A percentile compares a stretch with the other conserved stretches of the same genome.
Evolutionary conservation across 2,329 filamentous ascomycete genomes (phyloP).

Genomic region (Xylaria sp.): DNA sequence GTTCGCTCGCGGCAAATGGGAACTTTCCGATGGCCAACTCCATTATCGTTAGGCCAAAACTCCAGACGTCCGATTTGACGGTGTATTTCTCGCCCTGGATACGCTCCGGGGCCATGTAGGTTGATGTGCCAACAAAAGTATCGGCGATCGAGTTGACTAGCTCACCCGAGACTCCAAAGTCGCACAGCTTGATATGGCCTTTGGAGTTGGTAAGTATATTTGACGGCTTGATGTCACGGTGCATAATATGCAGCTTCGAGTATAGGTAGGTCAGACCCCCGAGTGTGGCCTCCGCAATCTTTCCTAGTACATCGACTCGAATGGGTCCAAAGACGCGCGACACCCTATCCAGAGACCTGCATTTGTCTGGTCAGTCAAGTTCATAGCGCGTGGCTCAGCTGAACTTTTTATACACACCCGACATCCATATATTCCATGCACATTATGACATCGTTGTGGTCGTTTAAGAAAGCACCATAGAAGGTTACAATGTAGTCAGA

Average conservation of each 20-base stretch:
- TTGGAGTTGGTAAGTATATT: conserved; percentile 97
- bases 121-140: conserved; percentile 97
- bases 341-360: conserved; percentile 89
- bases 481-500: conserved; percentile 98
- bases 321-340: conserved; percentile 95
- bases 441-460: conserved; percentile 97
- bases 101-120: conserved; percentile 98
- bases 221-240: conserved; percentile 97
- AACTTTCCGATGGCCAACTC: conserved; percentile 98
- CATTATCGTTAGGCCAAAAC: conserved; percentile 95
- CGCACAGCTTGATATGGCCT: conserved; percentile 95
- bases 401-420: conserved; percentile 73
- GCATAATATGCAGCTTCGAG: conserved; percentile 96
- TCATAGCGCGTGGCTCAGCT: conserved; percentile 11
- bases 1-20: conserved; percentile 83
- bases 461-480: conserved; percentile 96
- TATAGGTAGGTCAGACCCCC: conserved; percentile 96
- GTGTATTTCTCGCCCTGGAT: conserved; percentile 98
- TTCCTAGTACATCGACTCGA: conserved; percentile 94
- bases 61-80: conserved; percentile 99
- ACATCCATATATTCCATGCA: conserved; percentile 99
- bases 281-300: conserved; percentile 95
- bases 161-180: conserved; percentile 98
- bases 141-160: conserved; percentile 98
- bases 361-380: conserved; percentile 42